Percentiles rank a stretch among this genome's conserved stretches.
These are phyloP conservation scores for Clitopilus passeckerianus DNA, from an alignment of 768 basidiomycete genomes.

Conservation along the genomic window DNA sequence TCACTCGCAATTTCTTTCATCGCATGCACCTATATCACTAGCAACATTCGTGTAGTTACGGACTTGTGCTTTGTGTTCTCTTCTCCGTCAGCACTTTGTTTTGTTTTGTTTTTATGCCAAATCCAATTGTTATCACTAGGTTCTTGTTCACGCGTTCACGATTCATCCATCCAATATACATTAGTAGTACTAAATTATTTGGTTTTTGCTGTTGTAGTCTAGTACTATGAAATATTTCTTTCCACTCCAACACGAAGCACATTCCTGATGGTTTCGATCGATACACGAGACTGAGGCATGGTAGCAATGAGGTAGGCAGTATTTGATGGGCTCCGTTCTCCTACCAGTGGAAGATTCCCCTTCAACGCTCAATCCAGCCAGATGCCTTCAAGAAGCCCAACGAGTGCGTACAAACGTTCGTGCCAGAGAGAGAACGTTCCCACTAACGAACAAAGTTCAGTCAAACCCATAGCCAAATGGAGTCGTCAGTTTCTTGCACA, in stretches of 20 bases:
- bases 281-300: not conserved
- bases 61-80: constrained; percentile 2
- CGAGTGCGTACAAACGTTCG: not conserved
- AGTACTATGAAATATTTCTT: not conserved
- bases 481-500: not conserved
- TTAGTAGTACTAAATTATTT: not conserved
- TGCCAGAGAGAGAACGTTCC: not conserved
- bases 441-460: not conserved
- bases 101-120: not conserved
- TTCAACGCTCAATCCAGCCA: not conserved
- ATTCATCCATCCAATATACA: not conserved
- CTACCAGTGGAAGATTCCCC: not conserved
- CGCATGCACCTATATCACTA: not conserved
- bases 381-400: not conserved
- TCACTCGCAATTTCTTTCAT: constrained; percentile 4
- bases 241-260: not conserved
- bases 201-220: not conserved
- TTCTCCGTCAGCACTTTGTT: not conserved
- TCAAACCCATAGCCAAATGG: not conserved
- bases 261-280: not conserved
- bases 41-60: constrained; percentile 3
- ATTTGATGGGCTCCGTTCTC: not conserved
- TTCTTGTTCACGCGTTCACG: not conserved
- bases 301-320: not conserved
- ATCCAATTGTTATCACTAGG: not conserved